Evolutionary conservation across 805 yeast genomes (phyloP), one percentile per base, ranked within the genome.

Genomic region (Metschnikowia chrysomelidarum): DNA sequence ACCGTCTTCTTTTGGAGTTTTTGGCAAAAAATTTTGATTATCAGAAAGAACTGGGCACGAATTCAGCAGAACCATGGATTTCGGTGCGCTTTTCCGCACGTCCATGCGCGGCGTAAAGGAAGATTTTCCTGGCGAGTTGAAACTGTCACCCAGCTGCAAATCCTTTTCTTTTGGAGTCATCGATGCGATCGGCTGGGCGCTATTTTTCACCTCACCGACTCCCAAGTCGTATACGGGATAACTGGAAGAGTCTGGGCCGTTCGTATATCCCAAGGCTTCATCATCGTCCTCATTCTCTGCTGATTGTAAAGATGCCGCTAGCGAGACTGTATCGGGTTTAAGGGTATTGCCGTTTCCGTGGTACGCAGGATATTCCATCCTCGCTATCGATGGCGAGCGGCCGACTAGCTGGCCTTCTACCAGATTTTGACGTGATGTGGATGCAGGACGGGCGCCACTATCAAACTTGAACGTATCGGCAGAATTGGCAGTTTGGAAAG

Each of bases 401-500:
- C n/a, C n/a, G n/a, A n/a, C n/a, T n/a, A n/a, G n/a, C n/a, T n/a
- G n/a, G n/a, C n/a, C n/a, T n/a, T n/a, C n/a, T n/a, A n/a, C n/a
- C n/a, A n/a, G n/a, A n/a, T n/a, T n/a, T n/a, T n/a, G n/a, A n/a
- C n/a, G n/a, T n/a, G n/a, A n/a, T n/a, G n/a, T n/a, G n/a, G n/a
- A n/a, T n/a, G n/a, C n/a, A n/a, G n/a, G n/a, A n/a, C n/a, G n/a
- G 26, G 47, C 51, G n/a, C 50, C 49, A 49, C 54, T 14, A 43
- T 56, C 11, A n/a, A n/a, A n/a, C n/a, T n/a, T n/a, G n/a, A 50
- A 40, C 14, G 61, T 53, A 23, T 26, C 43, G 27, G 29, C 34
- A 27, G 52, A 46, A 15, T 43, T 41, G 12, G 62, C 62, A 2
- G 64, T 57, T 37, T 56, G 59, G 31, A 59, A 59, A 8, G 60